Percentiles rank a stretch among this genome's conserved stretches.
Conservation (phyloP, 2,329 filamentous ascomycete species). For the Hymenoscyphus fructigenus region DNA sequence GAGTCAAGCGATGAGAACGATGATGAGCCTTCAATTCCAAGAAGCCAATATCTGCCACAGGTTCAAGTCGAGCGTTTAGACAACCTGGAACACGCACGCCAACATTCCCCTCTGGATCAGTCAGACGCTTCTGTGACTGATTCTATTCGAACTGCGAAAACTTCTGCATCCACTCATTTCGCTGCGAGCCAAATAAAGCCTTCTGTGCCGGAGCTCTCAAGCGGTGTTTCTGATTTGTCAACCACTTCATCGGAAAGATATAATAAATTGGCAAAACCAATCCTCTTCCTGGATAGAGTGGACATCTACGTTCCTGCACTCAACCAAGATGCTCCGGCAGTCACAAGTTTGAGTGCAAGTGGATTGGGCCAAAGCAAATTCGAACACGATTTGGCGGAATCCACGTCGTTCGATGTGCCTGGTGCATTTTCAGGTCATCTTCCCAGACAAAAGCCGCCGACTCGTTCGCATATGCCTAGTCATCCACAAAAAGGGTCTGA, state of each 20-base stretch:
- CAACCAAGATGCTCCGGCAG: constrained; percentile 3
- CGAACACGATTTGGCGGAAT: constrained; percentile 29
- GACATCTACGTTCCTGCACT: constrained; percentile 36
- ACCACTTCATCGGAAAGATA: constrained; percentile 30
- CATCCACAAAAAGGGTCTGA: constrained; percentile 11
- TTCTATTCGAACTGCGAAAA: constrained; percentile 15
- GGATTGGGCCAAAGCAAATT: constrained; percentile 21
- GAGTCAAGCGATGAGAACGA: constrained; percentile 25
- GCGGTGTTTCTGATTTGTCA: constrained; percentile 31
- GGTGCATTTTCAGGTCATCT: constrained; percentile 58
- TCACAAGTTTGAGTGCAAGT: constrained; percentile 13
- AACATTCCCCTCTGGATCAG: constrained; percentile 13
- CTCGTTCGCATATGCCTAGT: neutral
- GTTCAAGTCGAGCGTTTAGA: constrained; percentile 18
- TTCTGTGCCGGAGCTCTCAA: constrained; percentile 26
- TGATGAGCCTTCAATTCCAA: constrained; percentile 17
- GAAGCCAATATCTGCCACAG: constrained; percentile 22
- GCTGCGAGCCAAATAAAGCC: constrained; percentile 13
- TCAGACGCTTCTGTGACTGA: constrained; percentile 13
- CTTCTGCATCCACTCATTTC: constrained; percentile 11
- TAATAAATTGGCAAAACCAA: constrained; percentile 34
- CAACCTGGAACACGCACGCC: constrained; percentile 31
- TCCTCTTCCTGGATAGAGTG: constrained; percentile 38
- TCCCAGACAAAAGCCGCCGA: constrained; percentile 17
- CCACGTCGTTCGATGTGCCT: constrained; percentile 52